A percentile compares a stretch with the other conserved stretches of the same genome.
These are phyloP conservation scores for Coniochaeta sp. DNA, from an alignment of 2,329 filamentous ascomycete species.

Conservation along the genomic window DNA sequence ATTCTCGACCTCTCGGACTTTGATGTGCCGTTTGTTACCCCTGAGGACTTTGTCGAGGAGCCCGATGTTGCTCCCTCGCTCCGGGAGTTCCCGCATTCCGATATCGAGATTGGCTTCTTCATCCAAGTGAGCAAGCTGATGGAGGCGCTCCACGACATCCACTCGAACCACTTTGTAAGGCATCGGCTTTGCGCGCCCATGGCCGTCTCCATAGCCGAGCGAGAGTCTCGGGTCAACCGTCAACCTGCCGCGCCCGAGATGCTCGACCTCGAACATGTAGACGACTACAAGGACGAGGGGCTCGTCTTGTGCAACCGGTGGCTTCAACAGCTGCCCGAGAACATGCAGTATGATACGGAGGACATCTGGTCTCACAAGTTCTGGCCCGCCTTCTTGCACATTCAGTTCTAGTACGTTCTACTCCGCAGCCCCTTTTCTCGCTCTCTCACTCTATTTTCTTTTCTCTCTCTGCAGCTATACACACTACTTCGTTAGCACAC, in stretches of 20 bases:
- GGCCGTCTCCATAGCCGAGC: neutral
- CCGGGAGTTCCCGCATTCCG: neutral
- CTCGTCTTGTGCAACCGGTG: neutral
- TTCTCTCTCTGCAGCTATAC: too few relatives aligned
- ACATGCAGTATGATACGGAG: neutral
- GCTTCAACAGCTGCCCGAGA: neutral
- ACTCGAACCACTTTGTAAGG: neutral
- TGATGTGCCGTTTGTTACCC: conserved; percentile 7
- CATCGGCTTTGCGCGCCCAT: neutral
- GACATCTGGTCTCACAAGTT: conserved; percentile 2
- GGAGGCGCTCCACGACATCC: neutral
- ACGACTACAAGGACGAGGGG: neutral
- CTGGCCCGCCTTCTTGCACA: conserved; percentile 5
- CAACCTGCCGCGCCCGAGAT: neutral
- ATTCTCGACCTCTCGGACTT: conserved; percentile 5
- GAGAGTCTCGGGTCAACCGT: neutral
- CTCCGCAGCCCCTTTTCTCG: neutral
- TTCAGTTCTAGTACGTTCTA: conserved; percentile 2
- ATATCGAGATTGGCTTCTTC: conserved; percentile 3
- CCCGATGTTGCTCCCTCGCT: neutral
- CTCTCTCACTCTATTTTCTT: too few relatives aligned
- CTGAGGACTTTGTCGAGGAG: conserved; percentile 9
- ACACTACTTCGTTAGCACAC: neutral
- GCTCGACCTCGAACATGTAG: neutral
- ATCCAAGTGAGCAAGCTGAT: neutral